Evolutionary conservation across 2,329 filamentous ascomycete genomes (phyloP), one percentile per base, ranked within the genome.

Genomic region (Mycosphaerella sp.): DNA sequence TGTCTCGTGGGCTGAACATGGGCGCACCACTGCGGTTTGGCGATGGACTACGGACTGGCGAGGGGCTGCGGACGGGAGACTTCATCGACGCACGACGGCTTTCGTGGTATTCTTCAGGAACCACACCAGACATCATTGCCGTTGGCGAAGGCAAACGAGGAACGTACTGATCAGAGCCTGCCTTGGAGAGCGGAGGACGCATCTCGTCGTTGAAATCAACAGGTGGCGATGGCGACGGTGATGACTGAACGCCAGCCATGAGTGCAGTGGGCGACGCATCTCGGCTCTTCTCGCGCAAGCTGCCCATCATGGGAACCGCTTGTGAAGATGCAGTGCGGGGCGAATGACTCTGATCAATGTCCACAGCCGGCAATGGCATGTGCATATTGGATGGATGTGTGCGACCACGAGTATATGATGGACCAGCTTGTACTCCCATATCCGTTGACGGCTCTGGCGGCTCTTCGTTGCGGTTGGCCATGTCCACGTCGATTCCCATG

Each of bases 311-410:
- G 11, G 54, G 54, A 21, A 56, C 49, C 1, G 54, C 54, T 45
- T 56, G 54, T 23, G 54, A 56, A 44, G 54, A 56, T 10, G 54
- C 54, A n/a, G 54, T 56, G 26, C 54, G 54, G 11, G 54, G 54
- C 7, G 48, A 53, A 6, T 48, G 51, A 10, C 36, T 42, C 14
- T 26, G 26, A 10, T 53, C 51, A 36, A 53, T 53, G 45, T 56
- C 54, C 14, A 51, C 48, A 14, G 45, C 54, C 12, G 54, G 54
- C 5, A 56, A 45, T 48, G 54, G 54, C 26, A 48, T 45, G 4
- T 36, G 43, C 41, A 56, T 52, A 8, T 43, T n/a, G 9, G 54
- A 49, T 14, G 54, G 44, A 17, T 23, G 12, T 23, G 32, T 14
- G 8, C 53, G 39, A 40, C 36, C 36, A 7, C 32, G 11, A 45